Percentiles rank a stretch among this genome's conserved stretches.
Evolutionary conservation across 345 rosid species (phyloP).

Genomic region (Syzygium aromaticum): DNA sequence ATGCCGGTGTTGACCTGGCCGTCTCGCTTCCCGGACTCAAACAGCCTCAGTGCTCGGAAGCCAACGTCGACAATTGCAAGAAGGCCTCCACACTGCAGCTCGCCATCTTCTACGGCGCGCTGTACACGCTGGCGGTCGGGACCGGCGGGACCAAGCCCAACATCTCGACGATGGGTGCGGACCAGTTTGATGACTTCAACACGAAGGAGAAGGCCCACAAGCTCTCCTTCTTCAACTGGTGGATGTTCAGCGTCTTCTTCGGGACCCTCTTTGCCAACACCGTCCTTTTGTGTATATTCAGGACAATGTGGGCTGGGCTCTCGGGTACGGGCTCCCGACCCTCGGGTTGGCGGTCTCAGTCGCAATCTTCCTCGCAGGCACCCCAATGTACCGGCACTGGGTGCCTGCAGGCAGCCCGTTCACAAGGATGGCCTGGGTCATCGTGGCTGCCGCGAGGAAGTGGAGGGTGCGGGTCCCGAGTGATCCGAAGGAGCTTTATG

Average conservation of each 20-base stretch:
- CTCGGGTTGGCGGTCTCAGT: conserved; percentile 53
- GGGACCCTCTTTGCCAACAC: conserved; percentile 88
- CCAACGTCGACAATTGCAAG: conserved; percentile 29
- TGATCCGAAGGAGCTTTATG: conserved; percentile 40
- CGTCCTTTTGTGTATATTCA: conserved; percentile 70
- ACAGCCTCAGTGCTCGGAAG: conserved; percentile 45
- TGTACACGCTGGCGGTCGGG: conserved; percentile 67
- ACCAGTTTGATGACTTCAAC: conserved; percentile 80
- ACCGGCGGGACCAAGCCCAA: conserved; percentile 94
- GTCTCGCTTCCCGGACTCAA: conserved; percentile 57
- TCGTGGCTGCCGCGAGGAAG: conserved; percentile 61
- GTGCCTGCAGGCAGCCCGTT: conserved; percentile 74
- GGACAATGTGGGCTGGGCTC: conserved; percentile 84
- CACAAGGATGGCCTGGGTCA: conserved; percentile 62
- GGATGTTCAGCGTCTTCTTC: conserved; percentile 89
- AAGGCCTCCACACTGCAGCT: conserved; percentile 49
- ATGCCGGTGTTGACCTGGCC: conserved; percentile 67
- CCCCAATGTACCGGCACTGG: conserved; percentile 66
- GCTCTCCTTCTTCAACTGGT: conserved; percentile 96
- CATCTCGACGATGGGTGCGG: conserved; percentile 88
- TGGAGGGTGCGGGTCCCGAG: conserved; percentile 31
- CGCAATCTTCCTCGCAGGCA: conserved; percentile 50
- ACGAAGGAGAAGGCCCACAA: conserved; percentile 64
- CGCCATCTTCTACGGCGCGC: conserved; percentile 61
- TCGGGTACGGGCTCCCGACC: conserved; percentile 79